Evolutionary conservation across 2,329 filamentous ascomycete species (phyloP).

Genomic region (Plectosphaerella cucumerina): DNA sequence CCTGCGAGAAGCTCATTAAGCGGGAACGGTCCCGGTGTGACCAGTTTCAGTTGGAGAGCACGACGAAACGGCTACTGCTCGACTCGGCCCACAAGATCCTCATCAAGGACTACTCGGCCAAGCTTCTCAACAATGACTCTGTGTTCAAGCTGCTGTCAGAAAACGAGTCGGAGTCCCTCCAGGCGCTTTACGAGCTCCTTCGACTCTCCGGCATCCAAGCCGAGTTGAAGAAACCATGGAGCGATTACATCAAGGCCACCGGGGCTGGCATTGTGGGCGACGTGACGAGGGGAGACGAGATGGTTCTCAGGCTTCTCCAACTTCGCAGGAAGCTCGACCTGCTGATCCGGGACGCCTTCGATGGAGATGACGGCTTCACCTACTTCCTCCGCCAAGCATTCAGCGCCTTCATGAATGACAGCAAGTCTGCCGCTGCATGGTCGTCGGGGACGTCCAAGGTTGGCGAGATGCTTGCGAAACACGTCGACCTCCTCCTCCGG

Average conservation of each 20-base stretch:
- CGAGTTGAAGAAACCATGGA: constrained; percentile 69
- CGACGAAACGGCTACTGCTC: constrained; percentile 74
- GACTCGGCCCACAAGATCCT: constrained; percentile 68
- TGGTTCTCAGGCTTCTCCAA: constrained; percentile 78
- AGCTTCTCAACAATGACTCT: constrained; percentile 62
- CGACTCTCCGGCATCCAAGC: constrained; percentile 66
- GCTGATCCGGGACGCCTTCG: constrained; percentile 73
- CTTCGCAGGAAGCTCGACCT: constrained; percentile 77
- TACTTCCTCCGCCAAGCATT: constrained; percentile 83
- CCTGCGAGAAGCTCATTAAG: constrained; percentile 64
- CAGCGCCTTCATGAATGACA: constrained; percentile 87
- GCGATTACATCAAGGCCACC: constrained; percentile 70
- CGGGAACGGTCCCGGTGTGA: constrained; percentile 75
- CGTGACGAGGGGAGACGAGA: constrained; percentile 71
- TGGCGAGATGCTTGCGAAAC: constrained; percentile 97
- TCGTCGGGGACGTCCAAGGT: constrained; percentile 86
- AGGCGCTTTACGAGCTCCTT: constrained; percentile 74
- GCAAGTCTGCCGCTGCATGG: constrained; percentile 67
- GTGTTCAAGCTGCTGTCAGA: constrained; percentile 70
- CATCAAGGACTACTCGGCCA: constrained; percentile 62
- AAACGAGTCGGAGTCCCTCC: constrained; percentile 65
- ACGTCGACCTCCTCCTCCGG: constrained; percentile 84
- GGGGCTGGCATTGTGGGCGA: constrained; percentile 79
- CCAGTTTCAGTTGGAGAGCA: constrained; percentile 74
- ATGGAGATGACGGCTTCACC: constrained; percentile 69